Percentiles rank a stretch among this genome's conserved stretches.
Conservation (phyloP, 257 asterid species). For the Parsonsia alboflavescens region DNA sequence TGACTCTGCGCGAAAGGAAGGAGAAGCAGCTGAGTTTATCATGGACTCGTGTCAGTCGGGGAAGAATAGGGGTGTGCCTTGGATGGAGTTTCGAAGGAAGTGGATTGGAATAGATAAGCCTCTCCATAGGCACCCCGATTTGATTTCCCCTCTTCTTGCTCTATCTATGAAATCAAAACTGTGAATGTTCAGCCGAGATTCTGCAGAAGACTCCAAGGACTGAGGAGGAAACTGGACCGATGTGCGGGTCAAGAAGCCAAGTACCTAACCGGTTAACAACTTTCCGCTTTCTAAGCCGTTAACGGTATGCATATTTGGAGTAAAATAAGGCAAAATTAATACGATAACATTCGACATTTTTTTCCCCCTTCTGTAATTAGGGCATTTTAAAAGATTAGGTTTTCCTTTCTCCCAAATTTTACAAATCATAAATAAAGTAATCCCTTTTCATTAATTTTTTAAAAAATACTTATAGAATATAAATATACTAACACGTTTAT, state of each 20-base stretch:
- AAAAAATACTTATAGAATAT: too few relatives aligned
- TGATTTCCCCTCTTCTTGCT: background rate
- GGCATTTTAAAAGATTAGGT: too few relatives aligned
- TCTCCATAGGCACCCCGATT: constrained; percentile 43
- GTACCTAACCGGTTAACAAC: background rate
- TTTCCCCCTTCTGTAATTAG: too few relatives aligned
- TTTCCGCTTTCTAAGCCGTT: background rate
- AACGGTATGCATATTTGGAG: too few relatives aligned
- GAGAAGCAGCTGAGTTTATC: constrained; percentile 21
- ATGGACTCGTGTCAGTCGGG: constrained; percentile 29
- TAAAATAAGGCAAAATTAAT: too few relatives aligned
- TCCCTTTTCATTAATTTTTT: too few relatives aligned
- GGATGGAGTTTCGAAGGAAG: constrained; percentile 40
- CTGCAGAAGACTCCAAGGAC: constrained; percentile 3
- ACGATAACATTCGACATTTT: too few relatives aligned
- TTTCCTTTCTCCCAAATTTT: too few relatives aligned
- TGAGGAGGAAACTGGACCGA: background rate
- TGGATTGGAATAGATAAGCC: constrained; percentile 54
- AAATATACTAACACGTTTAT: too few relatives aligned
- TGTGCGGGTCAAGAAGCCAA: background rate
- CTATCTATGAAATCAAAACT: background rate
- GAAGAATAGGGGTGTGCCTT: constrained; percentile 34
- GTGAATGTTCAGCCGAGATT: constrained; percentile 3
- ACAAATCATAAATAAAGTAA: too few relatives aligned
- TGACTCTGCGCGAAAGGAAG: constrained; percentile 25